A percentile compares a stretch with the other conserved stretches of the same genome.
Evolutionary conservation across 1,284 basidiomycete genomes (phyloP).

Genomic region (Boletellus dicymbophilus): DNA sequence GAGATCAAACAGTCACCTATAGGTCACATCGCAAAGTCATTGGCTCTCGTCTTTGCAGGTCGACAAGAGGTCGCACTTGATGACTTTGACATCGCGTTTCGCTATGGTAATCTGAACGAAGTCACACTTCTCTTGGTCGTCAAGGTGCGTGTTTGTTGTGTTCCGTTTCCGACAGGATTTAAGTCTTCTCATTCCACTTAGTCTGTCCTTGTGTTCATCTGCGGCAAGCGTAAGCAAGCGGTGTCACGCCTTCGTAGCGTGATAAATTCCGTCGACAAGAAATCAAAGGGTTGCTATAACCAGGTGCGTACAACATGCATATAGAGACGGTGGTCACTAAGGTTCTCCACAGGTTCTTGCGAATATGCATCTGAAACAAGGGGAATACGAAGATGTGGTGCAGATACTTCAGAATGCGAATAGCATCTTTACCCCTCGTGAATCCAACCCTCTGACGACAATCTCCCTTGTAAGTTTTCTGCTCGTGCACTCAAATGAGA

Average conservation of each 20-base stretch:
- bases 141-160: constrained; percentile 20
- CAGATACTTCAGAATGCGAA: not conserved
- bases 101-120: not conserved
- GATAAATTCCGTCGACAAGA: not conserved
- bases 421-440: not conserved
- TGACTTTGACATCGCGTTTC: not conserved
- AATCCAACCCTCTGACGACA: not conserved
- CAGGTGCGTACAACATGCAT: not conserved
- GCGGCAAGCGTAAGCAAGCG: not conserved
- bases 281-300: not conserved
- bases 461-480: constrained; percentile 2
- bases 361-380: constrained; percentile 5
- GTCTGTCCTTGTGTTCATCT: not conserved
- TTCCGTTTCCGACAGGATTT: no score
- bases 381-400: constrained; percentile 3
- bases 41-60: not conserved
- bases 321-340: not conserved
- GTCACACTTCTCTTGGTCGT: not conserved
- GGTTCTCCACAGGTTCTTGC: not conserved
- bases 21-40: not conserved
- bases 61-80: not conserved
- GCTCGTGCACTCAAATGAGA: not conserved
- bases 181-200: not conserved
- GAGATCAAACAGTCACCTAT: not conserved
- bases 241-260: not conserved